A percentile compares a stretch with the other conserved stretches of the same genome.
Evolutionary conservation across 306 rosid genomes (phyloP).

Genomic region (Corylus avellana): DNA sequence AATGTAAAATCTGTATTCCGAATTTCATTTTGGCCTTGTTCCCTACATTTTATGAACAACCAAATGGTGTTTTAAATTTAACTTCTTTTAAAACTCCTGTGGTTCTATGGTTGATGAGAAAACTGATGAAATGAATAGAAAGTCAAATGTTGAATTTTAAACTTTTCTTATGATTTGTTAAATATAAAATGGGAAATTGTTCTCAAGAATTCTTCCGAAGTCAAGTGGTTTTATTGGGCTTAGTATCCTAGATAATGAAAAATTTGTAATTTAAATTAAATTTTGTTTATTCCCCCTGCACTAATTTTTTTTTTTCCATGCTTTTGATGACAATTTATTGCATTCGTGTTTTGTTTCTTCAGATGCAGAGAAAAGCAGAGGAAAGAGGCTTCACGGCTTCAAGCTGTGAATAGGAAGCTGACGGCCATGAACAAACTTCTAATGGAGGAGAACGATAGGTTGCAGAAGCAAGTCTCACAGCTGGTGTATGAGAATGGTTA

Average conservation of each 20-base stretch:
- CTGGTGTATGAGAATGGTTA: slow-evolving; percentile 93
- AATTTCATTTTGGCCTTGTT: not conserved
- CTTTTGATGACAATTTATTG: not conserved
- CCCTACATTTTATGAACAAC: not conserved
- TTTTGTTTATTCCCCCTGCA: not conserved
- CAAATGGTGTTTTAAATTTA: not conserved
- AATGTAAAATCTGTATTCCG: not conserved
- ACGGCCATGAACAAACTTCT: slow-evolving; percentile 96
- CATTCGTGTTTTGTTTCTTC: slow-evolving; percentile 30
- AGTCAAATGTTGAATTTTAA: not conserved
- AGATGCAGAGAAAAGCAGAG: slow-evolving; percentile 99
- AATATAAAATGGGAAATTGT: not conserved
- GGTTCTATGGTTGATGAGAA: not conserved
- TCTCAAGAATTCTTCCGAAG: not conserved
- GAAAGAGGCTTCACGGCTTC: slow-evolving; percentile 86
- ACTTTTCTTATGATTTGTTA: not conserved
- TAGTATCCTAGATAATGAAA: not conserved
- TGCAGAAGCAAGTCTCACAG: slow-evolving; percentile 98
- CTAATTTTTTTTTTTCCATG: not conserved
- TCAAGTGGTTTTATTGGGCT: not conserved
- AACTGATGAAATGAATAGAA: not conserved
- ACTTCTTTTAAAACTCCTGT: not conserved
- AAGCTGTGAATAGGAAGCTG: slow-evolving; percentile 89
- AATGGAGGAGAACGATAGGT: slow-evolving; percentile 98
- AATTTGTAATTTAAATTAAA: not conserved